phyloP scores from a whole-genome alignment of 2,329 filamentous ascomycete species.

The Lachnum nothofagi region DNA sequence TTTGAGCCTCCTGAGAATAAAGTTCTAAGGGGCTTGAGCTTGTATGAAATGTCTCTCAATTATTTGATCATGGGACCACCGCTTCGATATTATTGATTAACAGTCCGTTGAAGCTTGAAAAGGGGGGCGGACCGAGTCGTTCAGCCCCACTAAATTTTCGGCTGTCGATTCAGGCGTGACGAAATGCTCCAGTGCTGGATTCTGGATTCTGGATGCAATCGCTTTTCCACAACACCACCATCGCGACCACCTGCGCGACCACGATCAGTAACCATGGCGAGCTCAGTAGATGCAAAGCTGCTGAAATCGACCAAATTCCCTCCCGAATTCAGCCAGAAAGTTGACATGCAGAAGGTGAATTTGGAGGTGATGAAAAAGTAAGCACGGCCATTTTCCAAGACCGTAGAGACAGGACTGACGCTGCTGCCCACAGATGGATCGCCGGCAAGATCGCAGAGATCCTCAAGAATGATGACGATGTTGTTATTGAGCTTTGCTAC shows the following conservation, averaged over 20 bases:
- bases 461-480: conserved; percentile 88
- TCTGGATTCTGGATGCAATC: no score
- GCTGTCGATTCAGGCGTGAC: conserved; percentile 21
- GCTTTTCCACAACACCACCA: not conserved
- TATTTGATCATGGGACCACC: no score
- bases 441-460: conserved; percentile 81
- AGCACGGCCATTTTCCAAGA: conserved; percentile 33
- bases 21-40: no score
- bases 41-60: no score
- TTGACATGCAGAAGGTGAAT: conserved; percentile 97
- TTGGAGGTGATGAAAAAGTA: conserved; percentile 97
- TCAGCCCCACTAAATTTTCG: not conserved
- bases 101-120: not conserved
- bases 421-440: conserved; percentile 68
- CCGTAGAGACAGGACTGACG: conserved; percentile 15
- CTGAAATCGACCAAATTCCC: conserved; percentile 91
- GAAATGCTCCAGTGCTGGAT: conserved; percentile 16
- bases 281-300: conserved; percentile 81
- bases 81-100: no score
- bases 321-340: conserved; percentile 86
- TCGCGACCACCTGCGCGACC: conserved; percentile 7
- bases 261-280: conserved; percentile 56
- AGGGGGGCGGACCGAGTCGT: not conserved
- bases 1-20: no score
- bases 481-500: conserved; percentile 81